These are phyloP conservation scores for Vitis hybrid DNA, from an alignment of 177 flowering plant genomes.

Conservation along the genomic window DNA sequence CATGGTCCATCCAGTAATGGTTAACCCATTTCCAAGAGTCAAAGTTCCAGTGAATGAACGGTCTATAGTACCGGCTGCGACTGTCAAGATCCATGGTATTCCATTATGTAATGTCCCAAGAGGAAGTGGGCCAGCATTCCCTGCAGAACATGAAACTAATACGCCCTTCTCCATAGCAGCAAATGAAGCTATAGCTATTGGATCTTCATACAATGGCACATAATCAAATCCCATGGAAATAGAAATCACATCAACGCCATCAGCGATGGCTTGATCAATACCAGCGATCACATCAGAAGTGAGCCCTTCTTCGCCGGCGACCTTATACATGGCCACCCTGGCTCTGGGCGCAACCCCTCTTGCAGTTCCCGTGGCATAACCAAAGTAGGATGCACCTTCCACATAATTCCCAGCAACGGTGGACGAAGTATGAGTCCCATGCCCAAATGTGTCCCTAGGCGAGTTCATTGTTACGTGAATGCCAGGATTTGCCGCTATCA, in stretches of 20 bases:
- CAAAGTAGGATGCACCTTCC: no score
- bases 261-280: constrained; percentile 33
- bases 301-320: constrained; percentile 23
- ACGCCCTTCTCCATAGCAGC: constrained; percentile 37
- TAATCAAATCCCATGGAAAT: constrained; percentile 30
- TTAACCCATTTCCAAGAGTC: constrained; percentile 39
- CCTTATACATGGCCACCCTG: constrained; percentile 18
- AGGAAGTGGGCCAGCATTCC: constrained; percentile 19
- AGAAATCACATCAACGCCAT: constrained; percentile 21
- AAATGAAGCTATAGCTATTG: constrained; percentile 44
- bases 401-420: no score
- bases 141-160: constrained; percentile 40
- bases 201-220: constrained; percentile 18
- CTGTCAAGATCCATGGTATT: constrained; percentile 14
- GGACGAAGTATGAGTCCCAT: no score
- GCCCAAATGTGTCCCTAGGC: no score
- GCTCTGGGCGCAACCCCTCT: constrained; percentile 17
- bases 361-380: constrained; percentile 6
- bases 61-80: constrained; percentile 17
- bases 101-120: constrained; percentile 5
- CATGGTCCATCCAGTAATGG: constrained; percentile 31
- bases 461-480: no score
- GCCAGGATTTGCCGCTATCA: no score
- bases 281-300: constrained; percentile 40
- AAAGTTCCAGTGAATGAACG: constrained; percentile 32